Base-by-base conservation (phyloP, 2,329 filamentous ascomycete species). In the Trichothecium roseum region DNA sequence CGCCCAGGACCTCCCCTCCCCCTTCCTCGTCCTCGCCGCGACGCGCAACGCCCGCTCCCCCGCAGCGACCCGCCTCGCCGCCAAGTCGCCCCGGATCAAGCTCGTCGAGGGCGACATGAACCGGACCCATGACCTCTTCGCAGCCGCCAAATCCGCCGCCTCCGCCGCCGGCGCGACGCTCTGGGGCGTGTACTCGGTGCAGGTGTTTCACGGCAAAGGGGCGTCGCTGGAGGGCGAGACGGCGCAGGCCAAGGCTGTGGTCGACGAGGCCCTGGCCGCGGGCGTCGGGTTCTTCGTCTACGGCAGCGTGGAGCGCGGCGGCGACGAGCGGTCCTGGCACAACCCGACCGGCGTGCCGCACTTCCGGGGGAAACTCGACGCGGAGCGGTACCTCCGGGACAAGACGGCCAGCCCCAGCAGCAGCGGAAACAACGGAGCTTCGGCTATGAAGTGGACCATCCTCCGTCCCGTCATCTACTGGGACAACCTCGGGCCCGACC, bases 211-310 rank as follows among this genome's bases (percentile, higher is more conserved):
- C 29, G 43, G 43, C 7, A 45, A 44, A 14, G 39, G 35, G 1
- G 34, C 37, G 7, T 37, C 37, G 2, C 28, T 44, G 0, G 42
- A 45, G 3, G 36, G 34, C 1, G 43, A 45, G 3, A 28, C n/a
- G n/a, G n/a, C n/a, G n/a, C n/a, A n/a, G n/a, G n/a, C n/a, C n/a
- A n/a, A n/a, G n/a, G n/a, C n/a, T 43, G 0, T 32, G 32, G 24
- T 45, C 2, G 43, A 45, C 0, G 38, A 43, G 5, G 35, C 43
- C 0, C 39, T 45, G 27, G 40, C 40, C 24, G 17, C 33, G 1
- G 40, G 36, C 0, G 13, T 45, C 7, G 28, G 37, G 8, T 48
- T 49, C 15, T 73, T 50, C 37, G 48, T 50, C 5, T 45, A 51
- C 13, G 43, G 42, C n/a, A 43, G 43, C 4, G 46, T 51, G 15